Base-by-base conservation (phyloP, 2,329 filamentous ascomycete genomes). In the Alternaria consortialis region DNA sequence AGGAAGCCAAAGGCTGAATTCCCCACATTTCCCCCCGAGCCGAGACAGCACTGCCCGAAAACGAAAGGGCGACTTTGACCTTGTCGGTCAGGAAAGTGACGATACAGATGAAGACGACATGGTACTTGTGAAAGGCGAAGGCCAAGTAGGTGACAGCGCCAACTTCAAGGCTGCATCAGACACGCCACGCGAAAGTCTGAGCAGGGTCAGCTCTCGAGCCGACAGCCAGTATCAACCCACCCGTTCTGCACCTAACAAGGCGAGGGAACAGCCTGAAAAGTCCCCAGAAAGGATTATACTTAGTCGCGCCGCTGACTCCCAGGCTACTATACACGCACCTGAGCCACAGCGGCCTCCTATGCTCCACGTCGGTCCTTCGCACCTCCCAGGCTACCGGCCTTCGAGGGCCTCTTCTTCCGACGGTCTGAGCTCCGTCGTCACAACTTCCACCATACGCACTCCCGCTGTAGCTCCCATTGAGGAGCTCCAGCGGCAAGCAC, bases 381-480 rank as follows among this genome's bases (percentile, higher is more conserved):
- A 84, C 65, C 67, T 84, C n/a, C 82, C 83, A 4, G 81, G 80
- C 11, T 83, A 79, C 57, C 76, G 79, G n/a, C 74, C 79, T 27
- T 84, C 82, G 8, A 71, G 81, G 52, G 74, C 81, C 3, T 82
- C 81, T 3, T 84, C 82, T 12, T 81, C 80, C 8, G 81, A 83
- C 64, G 81, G 79, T 11, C 36, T 80, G 29, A 80, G 78, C 63
- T 80, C 78, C 12, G 62, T 78, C 39, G 65, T 73, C 17, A 80
- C 77, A 6, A 65, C 69, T 7, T 74, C 74, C 4, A 77, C 76
- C 2, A 63, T 77, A 20, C 74, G 75, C 44, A 73, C 69, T 37
- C 72, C 77, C 15, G 62, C 68, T 7, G 67, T 76, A 34, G 56
- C 72, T 15, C 69, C 74, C 4, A 76, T 79, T 36, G 70, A 76